Base-by-base conservation (phyloP, 108 stramenopile genomes). In the Cyclotella kingstonii region DNA sequence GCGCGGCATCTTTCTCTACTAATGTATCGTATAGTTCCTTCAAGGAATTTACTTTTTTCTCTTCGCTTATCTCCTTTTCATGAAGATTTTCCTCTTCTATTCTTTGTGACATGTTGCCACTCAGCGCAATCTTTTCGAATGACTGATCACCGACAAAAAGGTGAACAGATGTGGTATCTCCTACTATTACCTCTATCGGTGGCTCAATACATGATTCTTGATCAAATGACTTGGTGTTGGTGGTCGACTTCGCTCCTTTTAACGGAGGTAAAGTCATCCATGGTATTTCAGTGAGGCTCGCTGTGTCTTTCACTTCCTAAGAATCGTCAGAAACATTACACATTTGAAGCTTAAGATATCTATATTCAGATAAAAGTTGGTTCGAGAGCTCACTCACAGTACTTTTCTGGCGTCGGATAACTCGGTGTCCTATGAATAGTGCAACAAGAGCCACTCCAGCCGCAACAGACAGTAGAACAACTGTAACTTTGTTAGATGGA, bases 111-210 rank as follows among this genome's bases (percentile, higher is more conserved):
- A 63, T 39, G 15, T 42, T 36, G 7, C 41, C n/a, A n/a, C 36
- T n/a, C 23, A 42, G 43, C 14, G 62, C 47, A 2, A 61, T 42
- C 22, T 30, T 31, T 46, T 41, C 54, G 3, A 28, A 30, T 41
- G 33, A 9, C 9, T 19, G 14, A 26, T 44, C 44, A 0, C 15
- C 54, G 45, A 49, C 50, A 33, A 29, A 27, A 27, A 50, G 28
- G 18, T 30, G 28, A 29, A 50, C 49, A 2, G 49, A 50, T 9
- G 10, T 50, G 4, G 49, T 50, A 8, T 50, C 49, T 26, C 49
- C 49, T 29, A 29, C 49, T 50, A 50, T 15, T 28, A 29, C 49
- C 31, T 50, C 49, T 11, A 50, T 50, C 0, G 49, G 49, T 11
- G 3, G 29, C 9, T 50, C 49, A 27, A 50, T 50, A 1, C 29